Conservation (phyloP, 345 rosid species). For the Populus davidiana region DNA sequence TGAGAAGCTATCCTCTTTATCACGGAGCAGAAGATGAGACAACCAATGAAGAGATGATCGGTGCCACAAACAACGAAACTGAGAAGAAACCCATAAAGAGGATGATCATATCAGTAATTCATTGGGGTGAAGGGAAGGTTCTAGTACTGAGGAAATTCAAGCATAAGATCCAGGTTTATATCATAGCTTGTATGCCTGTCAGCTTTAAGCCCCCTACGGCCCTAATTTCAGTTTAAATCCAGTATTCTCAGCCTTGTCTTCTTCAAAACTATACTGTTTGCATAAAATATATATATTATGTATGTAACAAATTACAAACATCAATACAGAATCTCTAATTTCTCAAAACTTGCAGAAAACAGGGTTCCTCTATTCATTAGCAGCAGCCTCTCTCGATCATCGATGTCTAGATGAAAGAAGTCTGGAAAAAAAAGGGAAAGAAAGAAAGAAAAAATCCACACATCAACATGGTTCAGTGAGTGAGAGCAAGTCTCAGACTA, state of each 20-base stretch:
- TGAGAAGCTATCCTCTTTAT: conserved; percentile 60
- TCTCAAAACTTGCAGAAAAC: not conserved
- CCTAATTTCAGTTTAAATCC: conserved; percentile 32
- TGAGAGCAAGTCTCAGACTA: not conserved
- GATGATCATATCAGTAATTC: conserved; percentile 31
- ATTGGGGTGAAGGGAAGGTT: conserved; percentile 45
- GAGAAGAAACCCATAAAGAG: conserved; percentile 37
- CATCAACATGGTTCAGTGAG: not conserved
- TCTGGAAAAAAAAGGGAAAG: not conserved
- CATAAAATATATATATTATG: not conserved
- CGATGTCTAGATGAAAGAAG: not conserved
- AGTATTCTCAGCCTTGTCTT: conserved; percentile 1
- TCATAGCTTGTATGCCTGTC: conserved; percentile 36
- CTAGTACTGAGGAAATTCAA: conserved; percentile 44
- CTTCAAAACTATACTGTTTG: not conserved
- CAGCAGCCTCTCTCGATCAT: not conserved
- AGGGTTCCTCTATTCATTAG: not conserved
- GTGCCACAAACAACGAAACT: conserved; percentile 2
- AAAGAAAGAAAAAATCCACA: not conserved
- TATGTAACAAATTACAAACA: conserved; percentile 11
- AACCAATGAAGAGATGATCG: conserved; percentile 13
- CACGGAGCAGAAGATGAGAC: conserved; percentile 34
- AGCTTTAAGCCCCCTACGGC: conserved; percentile 24
- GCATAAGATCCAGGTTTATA: conserved; percentile 32
- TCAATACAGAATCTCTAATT: not conserved